Evolutionary conservation across 495 filamentous ascomycete species (phyloP), one percentile per base, ranked within the genome.

Genomic region (Darksidea phi): DNA sequence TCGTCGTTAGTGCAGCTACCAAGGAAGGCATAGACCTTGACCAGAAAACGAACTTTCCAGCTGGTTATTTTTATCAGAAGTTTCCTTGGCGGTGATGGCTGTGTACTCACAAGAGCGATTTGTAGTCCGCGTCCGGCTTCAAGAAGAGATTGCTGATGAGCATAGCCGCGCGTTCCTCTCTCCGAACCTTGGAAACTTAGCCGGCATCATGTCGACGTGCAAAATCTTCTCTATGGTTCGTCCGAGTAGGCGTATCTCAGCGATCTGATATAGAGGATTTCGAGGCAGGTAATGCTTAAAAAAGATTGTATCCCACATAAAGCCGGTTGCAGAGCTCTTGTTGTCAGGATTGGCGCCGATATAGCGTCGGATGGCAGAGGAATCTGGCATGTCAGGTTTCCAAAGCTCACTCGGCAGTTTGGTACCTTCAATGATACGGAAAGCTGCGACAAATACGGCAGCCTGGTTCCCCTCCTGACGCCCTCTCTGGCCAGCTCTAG

Each of bases 31-130:
- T 36, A 51, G 2, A 38, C 13, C 38, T 59, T 59, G 13, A 52
- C 32, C 20, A 59, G 47, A 21, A 59, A 59, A 10, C 56, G 32
- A 43, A 59, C 10, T 45, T 59, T 59, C 56, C 56, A 59, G 28
- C 47, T 59, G 23, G 1, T 25, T 23, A 7, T 21, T 6, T 5
- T 3, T 20, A 28, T 48, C 43, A 57, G 20, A 34, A 38, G 7
- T 34, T 36, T 34, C 5, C 21, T 21, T 49, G 1, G 10, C 38
- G 21, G 11, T 24, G 6, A 46, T 6, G 1, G 17, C n/a, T n/a
- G n/a, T n/a, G n/a, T n/a, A 59, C 56, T 52, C 48, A 52, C 46
- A 59, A 59, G 3, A 43, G 47, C 47, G 54, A 57, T 20, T 32
- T 57, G 45, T 57, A 57, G 25, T 57, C 54, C 8, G 49, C 13